These are phyloP conservation scores for Teratosphaeria pseudoeucalypti DNA, from an alignment of 2,329 filamentous ascomycete species.

Conservation along the genomic window DNA sequence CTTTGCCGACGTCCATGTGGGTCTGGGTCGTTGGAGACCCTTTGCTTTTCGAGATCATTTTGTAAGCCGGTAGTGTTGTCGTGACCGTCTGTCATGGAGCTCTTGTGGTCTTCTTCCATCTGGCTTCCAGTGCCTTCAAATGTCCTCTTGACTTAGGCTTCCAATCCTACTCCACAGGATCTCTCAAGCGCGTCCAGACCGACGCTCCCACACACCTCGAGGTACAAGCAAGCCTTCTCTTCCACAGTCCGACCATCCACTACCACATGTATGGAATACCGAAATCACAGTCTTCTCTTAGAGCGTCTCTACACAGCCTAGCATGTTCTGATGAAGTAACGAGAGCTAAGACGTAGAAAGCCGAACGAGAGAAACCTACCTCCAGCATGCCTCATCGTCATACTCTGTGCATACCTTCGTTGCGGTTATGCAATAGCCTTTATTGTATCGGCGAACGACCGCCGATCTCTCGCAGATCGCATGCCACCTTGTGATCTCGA, in stretches of 20 bases:
- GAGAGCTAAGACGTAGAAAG: neutral
- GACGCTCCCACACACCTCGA: neutral
- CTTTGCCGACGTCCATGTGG: neutral
- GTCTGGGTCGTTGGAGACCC: neutral
- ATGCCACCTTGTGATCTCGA: neutral
- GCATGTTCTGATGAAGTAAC: neutral
- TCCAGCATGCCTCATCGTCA: neutral
- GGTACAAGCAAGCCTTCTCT: neutral
- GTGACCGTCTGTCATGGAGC: neutral
- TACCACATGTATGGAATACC: neutral
- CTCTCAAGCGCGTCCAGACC: neutral
- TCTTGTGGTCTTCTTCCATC: neutral
- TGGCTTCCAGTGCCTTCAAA: neutral
- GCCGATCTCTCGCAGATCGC: neutral
- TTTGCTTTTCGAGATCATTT: slow-evolving; percentile 3
- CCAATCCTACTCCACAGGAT: neutral
- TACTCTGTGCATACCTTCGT: neutral
- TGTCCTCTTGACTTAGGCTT: neutral
- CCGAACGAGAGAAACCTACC: neutral
- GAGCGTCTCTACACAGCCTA: neutral
- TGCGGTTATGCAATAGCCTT: neutral
- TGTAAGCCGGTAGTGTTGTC: neutral
- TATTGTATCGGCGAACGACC: neutral
- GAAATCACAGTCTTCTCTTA: neutral
- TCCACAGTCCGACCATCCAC: neutral